Evolutionary conservation across 768 basidiomycete species (phyloP).

Genomic region (Serendipita sp.): DNA sequence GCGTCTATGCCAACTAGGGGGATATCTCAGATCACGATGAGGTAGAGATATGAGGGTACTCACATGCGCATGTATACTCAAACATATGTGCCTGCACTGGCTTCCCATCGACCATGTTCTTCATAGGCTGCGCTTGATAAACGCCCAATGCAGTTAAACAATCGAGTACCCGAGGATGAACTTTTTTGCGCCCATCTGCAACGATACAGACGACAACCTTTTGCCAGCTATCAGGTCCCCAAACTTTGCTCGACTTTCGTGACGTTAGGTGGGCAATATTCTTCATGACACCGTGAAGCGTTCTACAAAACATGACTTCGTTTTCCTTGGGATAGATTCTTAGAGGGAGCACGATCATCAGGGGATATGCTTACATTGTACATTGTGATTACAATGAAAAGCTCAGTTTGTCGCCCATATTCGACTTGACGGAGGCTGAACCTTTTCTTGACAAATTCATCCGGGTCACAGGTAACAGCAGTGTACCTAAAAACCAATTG

Average conservation of each 20-base stretch:
- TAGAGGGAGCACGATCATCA: background rate
- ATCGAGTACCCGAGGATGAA: constrained; percentile 66
- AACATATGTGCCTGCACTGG: constrained; percentile 81
- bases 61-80: constrained; percentile 87
- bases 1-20: constrained; percentile 44
- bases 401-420: constrained; percentile 62
- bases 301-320: constrained; percentile 76
- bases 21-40: constrained; percentile 33
- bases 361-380: constrained; percentile 53
- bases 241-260: constrained; percentile 75
- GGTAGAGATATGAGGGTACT: constrained; percentile 30
- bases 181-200: constrained; percentile 70
- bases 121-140: constrained; percentile 44
- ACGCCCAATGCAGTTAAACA: constrained; percentile 87
- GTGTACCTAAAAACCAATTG: constrained; percentile 27
- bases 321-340: constrained; percentile 40
- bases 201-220: constrained; percentile 92
- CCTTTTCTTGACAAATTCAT: constrained; percentile 71
- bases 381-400: constrained; percentile 93
- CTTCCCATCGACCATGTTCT: constrained; percentile 65
- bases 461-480: constrained; percentile 85
- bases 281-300: constrained; percentile 94
- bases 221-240: constrained; percentile 98
- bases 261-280: constrained; percentile 82
- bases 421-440: constrained; percentile 78